phyloP scores from a whole-genome alignment of 768 basidiomycete species.

The Artomyces pyxidatus region DNA sequence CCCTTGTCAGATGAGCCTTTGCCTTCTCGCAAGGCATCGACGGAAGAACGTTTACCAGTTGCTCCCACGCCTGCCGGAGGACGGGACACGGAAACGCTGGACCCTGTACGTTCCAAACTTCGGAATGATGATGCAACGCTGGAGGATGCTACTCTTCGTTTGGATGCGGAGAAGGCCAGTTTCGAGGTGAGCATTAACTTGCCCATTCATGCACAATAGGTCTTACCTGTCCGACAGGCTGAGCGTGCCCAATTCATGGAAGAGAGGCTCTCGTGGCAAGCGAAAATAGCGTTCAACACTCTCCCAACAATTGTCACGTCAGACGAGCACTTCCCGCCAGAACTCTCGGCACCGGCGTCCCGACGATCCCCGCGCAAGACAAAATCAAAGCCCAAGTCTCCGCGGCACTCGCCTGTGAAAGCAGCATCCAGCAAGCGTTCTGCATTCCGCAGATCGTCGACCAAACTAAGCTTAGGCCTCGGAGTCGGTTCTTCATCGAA shows the following conservation, averaged over 20 bases:
- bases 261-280: conserved; percentile 70
- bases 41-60: too few species aligned
- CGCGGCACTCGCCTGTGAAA: conserved; percentile 37
- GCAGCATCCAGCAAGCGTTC: conserved; percentile 35
- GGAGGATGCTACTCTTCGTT: conserved; percentile 51
- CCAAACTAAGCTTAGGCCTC: conserved; percentile 14
- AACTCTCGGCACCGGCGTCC: too few species aligned
- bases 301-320: too few species aligned
- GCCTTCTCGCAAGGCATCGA: conserved; percentile 25
- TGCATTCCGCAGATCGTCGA: conserved; percentile 40
- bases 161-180: conserved; percentile 56
- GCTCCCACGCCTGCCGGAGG: too few species aligned
- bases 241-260: conserved; percentile 55
- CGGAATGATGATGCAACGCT: conserved; percentile 59
- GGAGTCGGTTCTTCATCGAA: conserved; percentile 24
- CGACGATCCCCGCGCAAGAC: conserved; percentile 37
- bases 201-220: not conserved
- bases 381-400: conserved; percentile 1
- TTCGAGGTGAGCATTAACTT: conserved; percentile 45
- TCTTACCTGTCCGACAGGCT: conserved; percentile 32
- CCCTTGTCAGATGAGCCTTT: too few species aligned
- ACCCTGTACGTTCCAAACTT: conserved; percentile 45
- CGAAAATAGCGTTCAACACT: too few species aligned
- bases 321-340: conserved; percentile 24
- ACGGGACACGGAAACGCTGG: conserved; percentile 39